Evolutionary conservation across 768 basidiomycete species (phyloP).

Genomic region (Trametes sanguinea): DNA sequence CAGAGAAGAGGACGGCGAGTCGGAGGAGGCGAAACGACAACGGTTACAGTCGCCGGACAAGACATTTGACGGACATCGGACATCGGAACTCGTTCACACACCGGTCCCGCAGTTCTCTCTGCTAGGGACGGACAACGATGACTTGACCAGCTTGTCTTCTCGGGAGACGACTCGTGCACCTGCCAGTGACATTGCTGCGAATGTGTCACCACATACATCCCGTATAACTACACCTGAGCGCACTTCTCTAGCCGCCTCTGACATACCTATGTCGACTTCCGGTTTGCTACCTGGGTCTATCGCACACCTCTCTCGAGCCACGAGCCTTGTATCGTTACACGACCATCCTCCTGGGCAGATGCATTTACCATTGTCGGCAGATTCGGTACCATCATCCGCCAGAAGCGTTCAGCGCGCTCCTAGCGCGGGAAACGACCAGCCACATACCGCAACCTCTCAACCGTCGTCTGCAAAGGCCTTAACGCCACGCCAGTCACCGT

Average conservation of each 20-base stretch:
- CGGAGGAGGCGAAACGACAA: neutral
- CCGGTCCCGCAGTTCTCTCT: neutral
- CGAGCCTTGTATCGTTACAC: too few relatives aligned
- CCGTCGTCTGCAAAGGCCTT: neutral
- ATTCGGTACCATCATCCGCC: neutral
- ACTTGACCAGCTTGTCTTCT: neutral
- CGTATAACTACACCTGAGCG: neutral
- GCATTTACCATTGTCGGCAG: neutral
- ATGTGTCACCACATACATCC: neutral
- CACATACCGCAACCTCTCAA: neutral
- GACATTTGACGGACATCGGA: neutral
- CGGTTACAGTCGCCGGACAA: neutral
- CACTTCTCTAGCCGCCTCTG: neutral
- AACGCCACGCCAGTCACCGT: neutral
- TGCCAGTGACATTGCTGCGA: neutral
- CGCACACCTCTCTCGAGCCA: neutral
- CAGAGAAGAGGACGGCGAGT: neutral
- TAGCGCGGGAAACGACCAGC: neutral
- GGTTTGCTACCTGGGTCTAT: neutral
- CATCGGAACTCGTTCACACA: neutral
- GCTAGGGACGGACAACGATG: neutral
- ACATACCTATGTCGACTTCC: neutral
- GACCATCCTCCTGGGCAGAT: too few relatives aligned
- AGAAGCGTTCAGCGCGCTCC: constrained; percentile 1
- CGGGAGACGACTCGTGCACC: neutral